A percentile compares a stretch with the other conserved stretches of the same genome.
phyloP scores from a whole-genome alignment of 169 alveolate species.

The Amoebophrya sp. region DNA sequence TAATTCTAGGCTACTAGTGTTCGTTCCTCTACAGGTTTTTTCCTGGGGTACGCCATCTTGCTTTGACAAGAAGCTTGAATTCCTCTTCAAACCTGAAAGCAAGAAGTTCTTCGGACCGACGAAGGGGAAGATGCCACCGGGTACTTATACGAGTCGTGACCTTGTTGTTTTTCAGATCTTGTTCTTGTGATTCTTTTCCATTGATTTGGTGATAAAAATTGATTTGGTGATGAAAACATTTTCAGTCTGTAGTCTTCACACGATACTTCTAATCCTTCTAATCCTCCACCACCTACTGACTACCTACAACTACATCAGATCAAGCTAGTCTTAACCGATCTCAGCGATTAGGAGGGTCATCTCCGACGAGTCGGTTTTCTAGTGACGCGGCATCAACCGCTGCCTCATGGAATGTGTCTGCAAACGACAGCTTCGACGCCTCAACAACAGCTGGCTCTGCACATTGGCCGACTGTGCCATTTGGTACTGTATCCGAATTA shows the following conservation, averaged over 20 bases:
- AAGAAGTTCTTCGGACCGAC: not conserved
- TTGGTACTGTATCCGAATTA: not conserved
- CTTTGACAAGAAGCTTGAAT: not conserved
- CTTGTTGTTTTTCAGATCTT: too few species aligned
- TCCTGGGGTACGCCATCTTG: not conserved
- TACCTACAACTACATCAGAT: not conserved
- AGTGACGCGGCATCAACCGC: not conserved
- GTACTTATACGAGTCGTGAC: too few species aligned
- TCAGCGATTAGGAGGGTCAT: not conserved
- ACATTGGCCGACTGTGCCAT: constrained; percentile 23
- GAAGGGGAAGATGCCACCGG: constrained; percentile 9
- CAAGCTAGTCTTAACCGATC: not conserved
- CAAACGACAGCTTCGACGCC: not conserved
- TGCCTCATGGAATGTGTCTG: not conserved
- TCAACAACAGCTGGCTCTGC: not conserved
- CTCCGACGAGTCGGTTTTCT: not conserved
- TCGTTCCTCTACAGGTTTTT: not conserved
- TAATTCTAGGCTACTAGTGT: too few species aligned
- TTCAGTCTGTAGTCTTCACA: too few species aligned
- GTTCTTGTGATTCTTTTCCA: too few species aligned
- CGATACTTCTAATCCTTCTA: too few species aligned
- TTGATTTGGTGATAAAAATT: too few species aligned
- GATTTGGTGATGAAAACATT: too few species aligned
- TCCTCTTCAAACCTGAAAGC: not conserved
- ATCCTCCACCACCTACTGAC: too few species aligned